These are phyloP conservation scores for Leptographium flavum DNA, from an alignment of 2,329 filamentous ascomycete species.

Conservation along the genomic window DNA sequence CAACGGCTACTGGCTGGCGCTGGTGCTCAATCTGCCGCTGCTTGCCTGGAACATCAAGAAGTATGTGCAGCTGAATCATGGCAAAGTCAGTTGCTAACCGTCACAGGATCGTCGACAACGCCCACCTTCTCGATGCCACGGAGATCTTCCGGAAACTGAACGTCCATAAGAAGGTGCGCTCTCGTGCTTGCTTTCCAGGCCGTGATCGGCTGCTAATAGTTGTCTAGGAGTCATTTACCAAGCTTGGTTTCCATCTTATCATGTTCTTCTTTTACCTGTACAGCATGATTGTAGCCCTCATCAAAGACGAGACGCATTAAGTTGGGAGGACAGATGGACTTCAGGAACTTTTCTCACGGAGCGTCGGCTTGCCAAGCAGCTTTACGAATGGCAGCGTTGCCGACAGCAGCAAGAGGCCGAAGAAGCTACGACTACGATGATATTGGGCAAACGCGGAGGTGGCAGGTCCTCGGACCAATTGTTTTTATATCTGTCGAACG, in stretches of 20 bases:
- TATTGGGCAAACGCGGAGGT: background rate
- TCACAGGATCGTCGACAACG: slow-evolving; percentile 83
- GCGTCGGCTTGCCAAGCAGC: background rate
- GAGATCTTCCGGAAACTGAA: slow-evolving; percentile 99
- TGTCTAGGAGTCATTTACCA: slow-evolving; percentile 86
- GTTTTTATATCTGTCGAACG: background rate
- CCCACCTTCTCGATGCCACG: slow-evolving; percentile 90
- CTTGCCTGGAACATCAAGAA: slow-evolving; percentile 95
- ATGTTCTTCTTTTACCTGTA: slow-evolving; percentile 99
- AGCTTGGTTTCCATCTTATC: slow-evolving; percentile 94
- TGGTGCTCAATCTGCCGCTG: slow-evolving; percentile 84
- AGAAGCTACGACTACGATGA: background rate
- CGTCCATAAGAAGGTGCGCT: slow-evolving; percentile 84
- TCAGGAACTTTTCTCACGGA: background rate
- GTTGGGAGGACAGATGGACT: background rate
- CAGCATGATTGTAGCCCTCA: slow-evolving; percentile 95
- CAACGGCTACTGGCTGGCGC: slow-evolving; percentile 95
- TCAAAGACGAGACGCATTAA: slow-evolving; percentile 86
- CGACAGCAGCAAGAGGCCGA: background rate
- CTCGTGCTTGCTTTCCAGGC: background rate
- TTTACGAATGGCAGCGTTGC: background rate
- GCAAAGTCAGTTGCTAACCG: background rate
- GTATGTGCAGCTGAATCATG: slow-evolving; percentile 30
- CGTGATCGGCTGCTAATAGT: background rate
- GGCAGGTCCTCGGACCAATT: background rate